A percentile compares a stretch with the other conserved stretches of the same genome.
These are phyloP conservation scores for Solanum arcanum DNA, from an alignment of 257 asterid species.

Conservation along the genomic window DNA sequence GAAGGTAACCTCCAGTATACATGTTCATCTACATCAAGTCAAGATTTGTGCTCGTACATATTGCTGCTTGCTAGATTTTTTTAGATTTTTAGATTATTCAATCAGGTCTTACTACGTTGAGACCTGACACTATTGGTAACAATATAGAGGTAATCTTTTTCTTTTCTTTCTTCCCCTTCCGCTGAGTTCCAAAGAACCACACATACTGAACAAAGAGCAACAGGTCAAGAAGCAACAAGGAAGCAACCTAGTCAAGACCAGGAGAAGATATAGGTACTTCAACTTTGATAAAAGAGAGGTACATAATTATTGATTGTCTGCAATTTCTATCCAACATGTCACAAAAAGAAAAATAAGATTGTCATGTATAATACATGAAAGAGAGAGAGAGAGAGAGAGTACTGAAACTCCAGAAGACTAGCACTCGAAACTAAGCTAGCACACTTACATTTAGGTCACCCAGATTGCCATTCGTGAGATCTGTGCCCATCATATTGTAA, in stretches of 20 bases:
- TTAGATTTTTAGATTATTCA: not conserved
- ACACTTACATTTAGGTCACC: slow-evolving; percentile 47
- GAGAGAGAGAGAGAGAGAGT: not conserved
- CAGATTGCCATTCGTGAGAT: slow-evolving; percentile 20
- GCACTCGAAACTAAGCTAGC: not conserved
- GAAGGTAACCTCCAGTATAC: not conserved
- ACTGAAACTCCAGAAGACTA: not conserved
- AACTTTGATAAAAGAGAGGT: not conserved
- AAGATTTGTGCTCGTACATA: not conserved
- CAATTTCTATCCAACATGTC: not conserved
- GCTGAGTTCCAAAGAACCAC: not conserved
- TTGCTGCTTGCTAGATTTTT: not conserved
- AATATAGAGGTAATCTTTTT: not conserved
- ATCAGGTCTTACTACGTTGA: not conserved
- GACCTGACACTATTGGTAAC: not conserved
- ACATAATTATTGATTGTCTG: not conserved
- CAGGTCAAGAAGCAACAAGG: not conserved
- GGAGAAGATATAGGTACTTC: not conserved
- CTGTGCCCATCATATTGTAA: slow-evolving; percentile 26
- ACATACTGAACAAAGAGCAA: not conserved
- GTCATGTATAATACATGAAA: not conserved
- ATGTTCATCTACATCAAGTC: not conserved
- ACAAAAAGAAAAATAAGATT: not conserved
- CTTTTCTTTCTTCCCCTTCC: not conserved
- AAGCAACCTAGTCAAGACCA: not conserved